Conservation (phyloP, 306 rosid genomes). For the Sicyos baderoa region DNA sequence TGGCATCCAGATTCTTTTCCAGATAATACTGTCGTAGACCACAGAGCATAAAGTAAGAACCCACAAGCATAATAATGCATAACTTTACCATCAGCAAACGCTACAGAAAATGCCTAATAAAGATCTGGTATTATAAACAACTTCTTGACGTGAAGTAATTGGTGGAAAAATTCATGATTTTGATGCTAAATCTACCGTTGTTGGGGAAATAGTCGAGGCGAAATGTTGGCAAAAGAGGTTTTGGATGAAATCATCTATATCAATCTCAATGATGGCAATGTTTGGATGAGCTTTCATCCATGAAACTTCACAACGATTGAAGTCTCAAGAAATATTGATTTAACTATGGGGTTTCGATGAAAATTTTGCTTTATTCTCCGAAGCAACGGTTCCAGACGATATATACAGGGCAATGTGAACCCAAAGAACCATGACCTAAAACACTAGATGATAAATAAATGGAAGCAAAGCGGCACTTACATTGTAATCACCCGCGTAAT, state of each 20-base stretch:
- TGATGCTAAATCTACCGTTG: background rate
- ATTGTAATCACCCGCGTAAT: slow-evolving; percentile 85
- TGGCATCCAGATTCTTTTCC: slow-evolving; percentile 88
- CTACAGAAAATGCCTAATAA: background rate
- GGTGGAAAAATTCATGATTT: background rate
- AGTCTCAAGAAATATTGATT: background rate
- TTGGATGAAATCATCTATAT: slow-evolving; percentile 4
- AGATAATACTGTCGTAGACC: slow-evolving; percentile 59
- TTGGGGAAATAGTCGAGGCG: background rate
- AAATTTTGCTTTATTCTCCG: background rate
- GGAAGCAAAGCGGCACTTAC: slow-evolving; percentile 39
- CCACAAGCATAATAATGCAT: background rate
- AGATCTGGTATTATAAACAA: background rate
- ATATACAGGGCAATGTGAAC: background rate
- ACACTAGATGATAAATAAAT: background rate
- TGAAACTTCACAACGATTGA: background rate
- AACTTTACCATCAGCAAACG: background rate
- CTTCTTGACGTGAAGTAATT: background rate
- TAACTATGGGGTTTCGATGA: background rate
- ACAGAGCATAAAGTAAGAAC: slow-evolving; percentile 27
- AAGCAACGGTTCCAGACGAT: background rate
- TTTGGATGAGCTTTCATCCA: background rate
- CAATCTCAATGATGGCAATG: background rate
- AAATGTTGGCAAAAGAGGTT: background rate
- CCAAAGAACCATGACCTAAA: background rate